A percentile compares a stretch with the other conserved stretches of the same genome.
Conservation (phyloP, 495 filamentous ascomycete genomes). For the Xanthoparmelia taractica region DNA sequence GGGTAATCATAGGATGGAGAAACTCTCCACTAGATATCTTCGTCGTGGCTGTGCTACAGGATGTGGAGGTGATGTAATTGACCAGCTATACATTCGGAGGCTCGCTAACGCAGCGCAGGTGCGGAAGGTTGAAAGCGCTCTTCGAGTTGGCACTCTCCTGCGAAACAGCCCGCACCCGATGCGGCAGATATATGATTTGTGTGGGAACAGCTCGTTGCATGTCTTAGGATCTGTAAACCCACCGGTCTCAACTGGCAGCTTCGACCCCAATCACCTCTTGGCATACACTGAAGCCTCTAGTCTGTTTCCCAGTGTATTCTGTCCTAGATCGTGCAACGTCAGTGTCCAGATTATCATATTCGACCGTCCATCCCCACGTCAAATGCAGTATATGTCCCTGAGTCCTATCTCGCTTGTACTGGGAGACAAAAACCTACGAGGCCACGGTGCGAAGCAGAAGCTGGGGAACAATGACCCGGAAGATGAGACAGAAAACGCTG, state of each 20-base stretch:
- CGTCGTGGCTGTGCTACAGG: conserved; percentile 79
- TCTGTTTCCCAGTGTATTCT: conserved; percentile 63
- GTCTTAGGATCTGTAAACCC: conserved; percentile 76
- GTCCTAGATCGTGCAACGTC: conserved; percentile 49
- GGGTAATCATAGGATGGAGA: conserved; percentile 89
- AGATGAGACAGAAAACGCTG: conserved; percentile 51
- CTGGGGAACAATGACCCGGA: conserved; percentile 34
- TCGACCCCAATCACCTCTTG: conserved; percentile 64
- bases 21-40: conserved; percentile 89
- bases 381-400: conserved; percentile 96
- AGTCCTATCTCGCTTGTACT: conserved; percentile 82
- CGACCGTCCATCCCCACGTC: conserved; percentile 71
- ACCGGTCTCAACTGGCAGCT: conserved; percentile 37
- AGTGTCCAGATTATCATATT: conserved; percentile 85
- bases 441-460: conserved; percentile 28
- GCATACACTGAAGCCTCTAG: conserved; percentile 51
- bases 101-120: conserved; percentile 34
- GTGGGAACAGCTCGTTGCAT: conserved; percentile 73
- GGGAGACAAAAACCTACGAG: conserved; percentile 54
- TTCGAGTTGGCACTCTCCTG: conserved; percentile 75
- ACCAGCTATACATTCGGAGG: not conserved
- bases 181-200: conserved; percentile 70
- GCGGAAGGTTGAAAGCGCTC: conserved; percentile 76
- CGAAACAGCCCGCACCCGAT: conserved; percentile 77
- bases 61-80: conserved; percentile 65